Evolutionary conservation across 805 yeast species (phyloP).

Genomic region (Teunomyces atbi): DNA sequence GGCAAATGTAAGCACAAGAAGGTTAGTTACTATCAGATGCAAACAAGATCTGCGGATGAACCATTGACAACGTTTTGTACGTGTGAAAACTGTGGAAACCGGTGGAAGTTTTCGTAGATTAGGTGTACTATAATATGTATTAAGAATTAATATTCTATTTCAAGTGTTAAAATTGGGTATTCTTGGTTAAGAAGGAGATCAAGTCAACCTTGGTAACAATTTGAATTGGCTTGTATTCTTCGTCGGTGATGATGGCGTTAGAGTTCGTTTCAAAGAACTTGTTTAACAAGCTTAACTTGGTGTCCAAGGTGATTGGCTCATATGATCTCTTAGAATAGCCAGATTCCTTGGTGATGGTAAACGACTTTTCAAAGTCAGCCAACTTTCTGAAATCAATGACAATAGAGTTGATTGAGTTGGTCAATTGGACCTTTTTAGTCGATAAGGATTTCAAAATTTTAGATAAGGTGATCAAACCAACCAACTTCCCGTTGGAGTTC

Average conservation of each 20-base stretch:
- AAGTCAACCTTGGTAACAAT: slow-evolving; percentile 87
- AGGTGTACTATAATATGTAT: neutral
- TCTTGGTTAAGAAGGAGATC: slow-evolving; percentile 51
- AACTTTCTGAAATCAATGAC: slow-evolving; percentile 75
- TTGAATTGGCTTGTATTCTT: slow-evolving; percentile 68
- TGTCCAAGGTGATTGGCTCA: slow-evolving; percentile 60
- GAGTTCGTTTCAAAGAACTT: slow-evolving; percentile 82
- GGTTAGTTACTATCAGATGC: slow-evolving; percentile 96
- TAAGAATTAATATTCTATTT: neutral
- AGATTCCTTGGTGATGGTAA: slow-evolving; percentile 55
- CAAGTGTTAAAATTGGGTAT: slow-evolving; percentile 14
- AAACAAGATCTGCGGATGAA: slow-evolving; percentile 98
- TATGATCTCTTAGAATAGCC: slow-evolving; percentile 64
- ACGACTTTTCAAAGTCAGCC: slow-evolving; percentile 63
- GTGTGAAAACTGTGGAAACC: slow-evolving; percentile 94
- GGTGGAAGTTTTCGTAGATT: slow-evolving; percentile 88
- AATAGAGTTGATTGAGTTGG: slow-evolving; percentile 55
- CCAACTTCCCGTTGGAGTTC: slow-evolving; percentile 54
- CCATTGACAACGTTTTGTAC: slow-evolving; percentile 98
- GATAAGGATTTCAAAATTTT: slow-evolving; percentile 67
- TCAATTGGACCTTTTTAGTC: slow-evolving; percentile 53
- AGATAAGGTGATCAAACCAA: slow-evolving; percentile 77
- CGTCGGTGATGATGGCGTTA: slow-evolving; percentile 77
- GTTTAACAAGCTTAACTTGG: slow-evolving; percentile 67
- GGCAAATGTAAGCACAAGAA: slow-evolving; percentile 97